A percentile compares a stretch with the other conserved stretches of the same genome.
These are phyloP conservation scores for Aspergillus pseudoterreus DNA, from an alignment of 2,329 filamentous ascomycete species.

Conservation along the genomic window DNA sequence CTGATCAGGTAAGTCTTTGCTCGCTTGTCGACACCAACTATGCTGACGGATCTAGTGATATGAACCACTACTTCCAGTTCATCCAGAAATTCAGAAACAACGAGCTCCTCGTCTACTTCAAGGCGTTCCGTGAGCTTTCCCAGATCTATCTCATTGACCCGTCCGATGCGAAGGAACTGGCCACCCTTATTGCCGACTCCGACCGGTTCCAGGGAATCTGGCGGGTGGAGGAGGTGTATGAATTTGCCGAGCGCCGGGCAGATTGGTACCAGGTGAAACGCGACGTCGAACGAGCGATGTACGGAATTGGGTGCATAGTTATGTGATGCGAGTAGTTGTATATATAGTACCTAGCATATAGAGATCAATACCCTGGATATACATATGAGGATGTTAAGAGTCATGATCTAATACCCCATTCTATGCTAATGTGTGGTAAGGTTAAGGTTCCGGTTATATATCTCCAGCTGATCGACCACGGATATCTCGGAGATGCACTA, in stretches of 20 bases:
- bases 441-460: background rate
- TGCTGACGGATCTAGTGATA: conserved; percentile 59
- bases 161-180: conserved; percentile 86
- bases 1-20: conserved; percentile 64
- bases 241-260: conserved; percentile 88
- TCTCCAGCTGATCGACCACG: background rate
- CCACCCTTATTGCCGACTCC: conserved; percentile 86
- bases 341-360: conserved; percentile 6
- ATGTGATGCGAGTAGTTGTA: conserved; percentile 59
- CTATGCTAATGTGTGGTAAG: background rate
- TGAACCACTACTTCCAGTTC: conserved; percentile 89
- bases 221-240: conserved; percentile 92
- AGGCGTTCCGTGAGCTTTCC: conserved; percentile 82
- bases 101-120: conserved; percentile 84
- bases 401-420: no score
- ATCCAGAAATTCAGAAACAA: conserved; percentile 76
- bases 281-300: conserved; percentile 94
- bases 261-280: conserved; percentile 92
- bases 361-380: background rate
- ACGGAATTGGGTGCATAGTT: conserved; percentile 80
- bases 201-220: conserved; percentile 91
- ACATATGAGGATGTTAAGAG: background rate
- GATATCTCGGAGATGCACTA: background rate
- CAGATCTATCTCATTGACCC: conserved; percentile 94
- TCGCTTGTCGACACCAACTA: background rate